These are phyloP conservation scores for Sporothrix brunneoviolacea DNA, from an alignment of 2,329 filamentous ascomycete genomes.

Conservation along the genomic window DNA sequence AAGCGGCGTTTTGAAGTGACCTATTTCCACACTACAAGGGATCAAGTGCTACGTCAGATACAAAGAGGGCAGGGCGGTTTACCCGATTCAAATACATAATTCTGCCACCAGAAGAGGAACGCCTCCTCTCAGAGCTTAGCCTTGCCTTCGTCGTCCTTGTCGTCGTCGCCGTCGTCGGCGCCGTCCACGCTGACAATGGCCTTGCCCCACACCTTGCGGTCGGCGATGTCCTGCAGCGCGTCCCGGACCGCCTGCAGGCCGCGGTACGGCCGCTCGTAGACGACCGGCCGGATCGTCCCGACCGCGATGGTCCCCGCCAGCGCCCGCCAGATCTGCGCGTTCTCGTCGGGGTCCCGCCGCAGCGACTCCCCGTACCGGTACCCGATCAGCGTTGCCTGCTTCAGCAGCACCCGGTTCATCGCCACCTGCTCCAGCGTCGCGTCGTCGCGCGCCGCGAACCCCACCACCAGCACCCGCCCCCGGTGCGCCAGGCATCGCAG, in stretches of 20 bases:
- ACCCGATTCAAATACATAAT: too few relatives aligned
- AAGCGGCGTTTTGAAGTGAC: too few relatives aligned
- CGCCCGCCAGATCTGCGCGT: constrained; percentile 42
- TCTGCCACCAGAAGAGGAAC: too few relatives aligned
- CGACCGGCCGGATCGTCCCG: constrained; percentile 42
- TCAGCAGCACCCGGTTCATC: constrained; percentile 49
- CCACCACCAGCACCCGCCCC: constrained; percentile 49
- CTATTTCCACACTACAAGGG: too few relatives aligned
- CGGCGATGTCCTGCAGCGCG: constrained; percentile 45
- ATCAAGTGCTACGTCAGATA: too few relatives aligned
- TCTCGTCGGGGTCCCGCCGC: constrained; percentile 40
- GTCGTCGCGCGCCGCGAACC: constrained; percentile 44
- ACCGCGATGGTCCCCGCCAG: constrained; percentile 41
- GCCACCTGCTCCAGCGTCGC: constrained; percentile 30
- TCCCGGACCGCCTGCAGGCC: constrained; percentile 43
- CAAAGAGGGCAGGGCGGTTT: too few relatives aligned
- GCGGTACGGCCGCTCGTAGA: constrained; percentile 41
- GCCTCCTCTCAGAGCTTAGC: constrained; percentile 21
- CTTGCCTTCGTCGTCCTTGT: neutral
- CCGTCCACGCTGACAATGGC: constrained; percentile 41
- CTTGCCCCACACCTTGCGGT: constrained; percentile 48
- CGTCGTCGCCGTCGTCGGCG: constrained; percentile 11
- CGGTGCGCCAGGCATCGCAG: constrained; percentile 47
- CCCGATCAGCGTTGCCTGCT: constrained; percentile 45
- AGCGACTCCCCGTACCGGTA: constrained; percentile 54